phyloP scores from a whole-genome alignment of 306 rosid species.

The Malus orientalis region DNA sequence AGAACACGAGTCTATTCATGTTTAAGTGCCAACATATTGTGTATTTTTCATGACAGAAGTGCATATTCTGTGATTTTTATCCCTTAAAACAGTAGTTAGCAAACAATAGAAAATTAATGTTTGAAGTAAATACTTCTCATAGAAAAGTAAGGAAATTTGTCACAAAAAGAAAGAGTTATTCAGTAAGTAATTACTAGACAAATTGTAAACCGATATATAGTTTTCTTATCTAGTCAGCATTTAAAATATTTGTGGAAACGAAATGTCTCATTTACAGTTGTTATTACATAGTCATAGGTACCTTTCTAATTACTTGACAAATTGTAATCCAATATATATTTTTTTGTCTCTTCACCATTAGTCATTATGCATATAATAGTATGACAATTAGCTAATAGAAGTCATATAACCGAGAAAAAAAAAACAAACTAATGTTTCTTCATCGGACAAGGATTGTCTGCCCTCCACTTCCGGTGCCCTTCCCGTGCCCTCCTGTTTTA shows the following conservation, averaged over 20 bases:
- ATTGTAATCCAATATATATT: background rate
- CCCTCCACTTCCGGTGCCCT: too few relatives aligned
- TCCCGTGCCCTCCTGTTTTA: too few relatives aligned
- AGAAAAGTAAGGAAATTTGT: background rate
- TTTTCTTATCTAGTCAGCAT: background rate
- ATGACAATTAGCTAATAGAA: background rate
- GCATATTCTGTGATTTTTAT: background rate
- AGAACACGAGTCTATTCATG: background rate
- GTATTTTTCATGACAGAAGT: constrained; percentile 3
- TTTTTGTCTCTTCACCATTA: background rate
- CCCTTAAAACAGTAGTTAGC: background rate
- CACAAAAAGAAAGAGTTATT: background rate
- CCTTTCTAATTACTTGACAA: background rate
- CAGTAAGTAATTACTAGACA: background rate
- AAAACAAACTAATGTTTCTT: background rate
- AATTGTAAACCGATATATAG: too few relatives aligned
- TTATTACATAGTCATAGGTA: background rate
- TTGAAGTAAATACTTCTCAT: background rate
- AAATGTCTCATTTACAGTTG: background rate
- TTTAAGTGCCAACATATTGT: constrained; percentile 10
- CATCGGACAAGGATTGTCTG: too few relatives aligned
- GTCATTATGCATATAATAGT: background rate
- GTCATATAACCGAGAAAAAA: background rate
- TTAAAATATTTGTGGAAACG: background rate
- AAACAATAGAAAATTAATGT: background rate